These are phyloP conservation scores for Rhypophila decipiens DNA, from an alignment of 495 filamentous ascomycete species.

Conservation along the genomic window DNA sequence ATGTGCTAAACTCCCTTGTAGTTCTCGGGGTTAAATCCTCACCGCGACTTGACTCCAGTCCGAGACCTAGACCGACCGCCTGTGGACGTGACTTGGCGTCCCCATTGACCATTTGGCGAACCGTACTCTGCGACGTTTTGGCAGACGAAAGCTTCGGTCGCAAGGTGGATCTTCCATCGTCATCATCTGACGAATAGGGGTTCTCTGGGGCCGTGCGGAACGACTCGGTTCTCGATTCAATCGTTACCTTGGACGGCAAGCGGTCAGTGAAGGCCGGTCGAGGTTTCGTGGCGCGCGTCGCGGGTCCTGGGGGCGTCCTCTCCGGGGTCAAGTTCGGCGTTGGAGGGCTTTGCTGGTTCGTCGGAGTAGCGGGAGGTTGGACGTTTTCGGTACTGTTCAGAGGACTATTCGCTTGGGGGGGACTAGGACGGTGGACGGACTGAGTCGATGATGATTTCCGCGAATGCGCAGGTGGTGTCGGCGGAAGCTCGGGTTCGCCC, in stretches of 20 bases:
- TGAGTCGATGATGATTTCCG: conserved; percentile 42
- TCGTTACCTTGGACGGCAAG: conserved; percentile 38
- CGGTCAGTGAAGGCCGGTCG: conserved; percentile 36
- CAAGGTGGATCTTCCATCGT: conserved; percentile 38
- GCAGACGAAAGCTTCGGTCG: conserved; percentile 40
- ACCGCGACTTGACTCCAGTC: conserved; percentile 34
- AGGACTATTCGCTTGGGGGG: conserved; percentile 26
- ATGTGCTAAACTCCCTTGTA: conserved; percentile 35
- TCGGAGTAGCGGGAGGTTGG: conserved; percentile 46
- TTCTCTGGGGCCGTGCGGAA: conserved; percentile 67
- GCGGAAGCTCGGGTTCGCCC: conserved; percentile 39
- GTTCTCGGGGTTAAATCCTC: conserved; percentile 31
- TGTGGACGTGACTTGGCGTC: conserved; percentile 19
- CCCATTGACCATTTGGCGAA: conserved; percentile 31
- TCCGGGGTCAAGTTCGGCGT: conserved; percentile 68
- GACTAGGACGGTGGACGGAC: conserved; percentile 26
- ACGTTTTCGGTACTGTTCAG: conserved; percentile 25
- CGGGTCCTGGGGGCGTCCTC: conserved; percentile 57
- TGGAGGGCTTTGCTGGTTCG: conserved; percentile 59
- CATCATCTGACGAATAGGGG: conserved; percentile 55
- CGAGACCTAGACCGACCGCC: conserved; percentile 44
- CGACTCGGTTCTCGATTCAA: conserved; percentile 59
- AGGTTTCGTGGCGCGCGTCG: conserved; percentile 26
- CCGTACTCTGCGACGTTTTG: conserved; percentile 35
- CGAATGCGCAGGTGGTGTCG: conserved; percentile 50